Evolutionary conservation across 2,329 filamentous ascomycete species (phyloP), one percentile per base, ranked within the genome.

Genomic region (Ophiostoma sp.): DNA sequence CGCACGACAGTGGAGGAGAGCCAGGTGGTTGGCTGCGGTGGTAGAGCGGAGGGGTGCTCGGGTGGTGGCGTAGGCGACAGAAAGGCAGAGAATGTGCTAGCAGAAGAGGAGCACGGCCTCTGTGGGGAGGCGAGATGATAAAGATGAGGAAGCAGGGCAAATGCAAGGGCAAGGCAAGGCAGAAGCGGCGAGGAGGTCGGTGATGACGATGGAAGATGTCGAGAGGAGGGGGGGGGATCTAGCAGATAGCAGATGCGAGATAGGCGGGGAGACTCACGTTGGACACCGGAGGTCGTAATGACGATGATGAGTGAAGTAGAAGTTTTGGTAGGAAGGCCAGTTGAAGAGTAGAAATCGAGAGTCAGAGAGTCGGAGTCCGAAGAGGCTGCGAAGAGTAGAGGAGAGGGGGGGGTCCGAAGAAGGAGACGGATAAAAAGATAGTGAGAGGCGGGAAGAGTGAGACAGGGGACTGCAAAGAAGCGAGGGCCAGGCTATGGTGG

Each of bases 61-160:
- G 36, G 36, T 39, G 36, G 60, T 54, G 60, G 27, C 60, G 62
- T 64, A 60, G 57, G 35, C 65, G 67, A 73, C 33, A 69, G 72
- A 72, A 71, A 44, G 68, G 60, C 54, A 71, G 48, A 72, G 71
- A 71, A 72, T 67, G 68, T 72, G 69, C 70, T 72, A 72, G 71
- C 41, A 67, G 35, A 35, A 20, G 33, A n/a, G 15, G 1, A 15
- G 15, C 7, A 4, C 15, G 52, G 52, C 23, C 52, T 27, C 15
- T 57, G 52, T 57, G 52, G 52, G n/a, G 52, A 57, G 52, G 52
- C 52, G 27, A 27, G 52, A 17, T n/a, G 4, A n/a, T 6, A 35
- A 23, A 23, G 62, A 20, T 35, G 31, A 39, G 6, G 27, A 62
- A 4, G 8, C 13, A 17, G 15, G 23, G 57, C 44, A 35, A 15